Percentiles rank a stretch among this genome's conserved stretches.
phyloP scores from a whole-genome alignment of 768 basidiomycete genomes.

The Piloderma croceum region DNA sequence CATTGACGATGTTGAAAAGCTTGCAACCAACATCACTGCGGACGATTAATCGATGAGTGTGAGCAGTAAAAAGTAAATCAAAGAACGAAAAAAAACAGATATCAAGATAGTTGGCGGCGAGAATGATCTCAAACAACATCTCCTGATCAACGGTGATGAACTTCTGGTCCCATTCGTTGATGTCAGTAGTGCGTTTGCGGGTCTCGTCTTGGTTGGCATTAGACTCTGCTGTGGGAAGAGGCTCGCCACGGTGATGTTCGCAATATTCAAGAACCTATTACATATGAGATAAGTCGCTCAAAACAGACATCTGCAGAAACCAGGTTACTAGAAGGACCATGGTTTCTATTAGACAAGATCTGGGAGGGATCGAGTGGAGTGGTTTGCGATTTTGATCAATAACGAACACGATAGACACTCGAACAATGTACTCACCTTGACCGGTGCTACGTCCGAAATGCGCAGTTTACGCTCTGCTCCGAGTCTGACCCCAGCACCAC shows the following conservation, averaged over 20 bases:
- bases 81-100: background rate
- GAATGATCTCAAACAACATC: background rate
- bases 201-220: background rate
- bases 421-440: too few relatives aligned
- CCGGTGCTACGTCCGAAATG: too few relatives aligned
- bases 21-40: background rate
- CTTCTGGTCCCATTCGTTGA: background rate
- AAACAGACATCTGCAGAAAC: too few relatives aligned
- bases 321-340: too few relatives aligned
- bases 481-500: too few relatives aligned
- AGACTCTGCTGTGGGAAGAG: background rate
- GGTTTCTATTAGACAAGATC: too few relatives aligned
- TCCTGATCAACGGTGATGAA: background rate
- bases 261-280: background rate
- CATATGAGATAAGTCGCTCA: too few relatives aligned
- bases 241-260: background rate
- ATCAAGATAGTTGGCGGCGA: background rate
- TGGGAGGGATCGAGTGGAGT: too few relatives aligned
- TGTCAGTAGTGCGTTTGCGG: background rate
- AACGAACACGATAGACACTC: too few relatives aligned
- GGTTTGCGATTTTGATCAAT: too few relatives aligned
- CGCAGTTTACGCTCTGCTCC: too few relatives aligned
- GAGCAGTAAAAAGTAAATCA: background rate
- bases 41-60: background rate
- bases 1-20: background rate